These are phyloP conservation scores for Herpotrichia juniperi DNA, from an alignment of 2,329 filamentous ascomycete genomes.

Conservation along the genomic window DNA sequence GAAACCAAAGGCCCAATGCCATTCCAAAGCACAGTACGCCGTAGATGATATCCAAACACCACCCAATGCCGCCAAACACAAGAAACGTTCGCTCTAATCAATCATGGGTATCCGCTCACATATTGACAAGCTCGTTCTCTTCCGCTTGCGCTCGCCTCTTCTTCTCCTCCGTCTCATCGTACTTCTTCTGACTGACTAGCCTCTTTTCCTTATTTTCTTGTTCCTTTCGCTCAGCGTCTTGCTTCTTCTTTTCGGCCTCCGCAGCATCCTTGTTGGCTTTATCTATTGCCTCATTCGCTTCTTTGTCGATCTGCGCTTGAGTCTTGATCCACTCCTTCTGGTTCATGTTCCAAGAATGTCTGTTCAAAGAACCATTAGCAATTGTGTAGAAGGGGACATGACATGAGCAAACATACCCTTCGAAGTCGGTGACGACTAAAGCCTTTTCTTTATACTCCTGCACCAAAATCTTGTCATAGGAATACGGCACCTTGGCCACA, in stretches of 20 bases:
- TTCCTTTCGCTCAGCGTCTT: not conserved
- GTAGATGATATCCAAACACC: not conserved
- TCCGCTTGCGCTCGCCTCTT: not conserved
- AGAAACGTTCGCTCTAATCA: too few species aligned
- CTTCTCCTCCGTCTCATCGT: not conserved
- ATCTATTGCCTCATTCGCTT: conserved; percentile 12
- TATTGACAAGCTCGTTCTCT: too few species aligned
- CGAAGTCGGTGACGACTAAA: conserved; percentile 65
- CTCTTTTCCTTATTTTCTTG: not conserved
- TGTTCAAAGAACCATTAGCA: conserved; percentile 36
- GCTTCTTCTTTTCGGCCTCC: conserved; percentile 1
- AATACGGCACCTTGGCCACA: conserved; percentile 70
- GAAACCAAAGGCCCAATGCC: not conserved
- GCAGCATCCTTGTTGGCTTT: conserved; percentile 19
- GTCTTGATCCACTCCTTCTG: conserved; percentile 65
- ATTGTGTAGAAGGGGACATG: too few species aligned
- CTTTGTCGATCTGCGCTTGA: conserved; percentile 19
- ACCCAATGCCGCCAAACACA: too few species aligned
- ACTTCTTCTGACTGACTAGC: too few species aligned
- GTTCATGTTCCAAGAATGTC: conserved; percentile 66
- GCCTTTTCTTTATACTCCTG: conserved; percentile 71
- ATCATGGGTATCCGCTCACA: not conserved
- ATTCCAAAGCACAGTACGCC: not conserved
- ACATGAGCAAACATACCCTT: conserved; percentile 59
- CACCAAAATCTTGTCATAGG: conserved; percentile 68